These are phyloP conservation scores for Scedosporium dehoogii DNA, from an alignment of 2,329 filamentous ascomycete species.

Conservation along the genomic window DNA sequence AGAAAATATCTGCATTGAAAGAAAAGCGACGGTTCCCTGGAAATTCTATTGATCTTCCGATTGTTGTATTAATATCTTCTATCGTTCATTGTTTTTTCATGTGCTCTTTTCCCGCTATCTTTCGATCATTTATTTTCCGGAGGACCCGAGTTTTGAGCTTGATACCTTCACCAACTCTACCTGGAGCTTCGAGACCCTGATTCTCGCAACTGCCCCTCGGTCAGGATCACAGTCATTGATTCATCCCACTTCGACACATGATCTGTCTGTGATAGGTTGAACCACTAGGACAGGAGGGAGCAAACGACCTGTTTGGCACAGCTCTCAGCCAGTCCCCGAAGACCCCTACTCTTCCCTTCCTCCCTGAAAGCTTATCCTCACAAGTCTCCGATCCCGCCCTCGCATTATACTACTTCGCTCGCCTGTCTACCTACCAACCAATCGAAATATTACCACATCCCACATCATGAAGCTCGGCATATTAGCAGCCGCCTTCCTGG, in stretches of 20 bases:
- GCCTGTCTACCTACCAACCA: neutral
- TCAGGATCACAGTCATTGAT: too few species aligned
- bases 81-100: too few species aligned
- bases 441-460: neutral
- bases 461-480: conserved; percentile 25
- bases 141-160: too few species aligned
- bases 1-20: too few species aligned
- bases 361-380: neutral
- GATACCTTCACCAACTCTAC: too few species aligned
- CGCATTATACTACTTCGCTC: neutral
- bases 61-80: too few species aligned
- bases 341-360: neutral
- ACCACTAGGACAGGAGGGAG: neutral
- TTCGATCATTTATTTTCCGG: too few species aligned
- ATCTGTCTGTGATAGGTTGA: neutral
- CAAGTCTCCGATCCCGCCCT: neutral
- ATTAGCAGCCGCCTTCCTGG: conserved; percentile 14
- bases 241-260: neutral
- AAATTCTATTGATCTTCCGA: neutral
- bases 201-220: too few species aligned
- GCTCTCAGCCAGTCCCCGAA: too few species aligned
- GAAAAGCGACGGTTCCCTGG: neutral
- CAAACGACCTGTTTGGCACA: neutral
- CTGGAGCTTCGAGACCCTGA: too few species aligned
- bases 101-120: too few species aligned